Evolutionary conservation across 2,329 filamentous ascomycete genomes (phyloP).

Genomic region (Anthostomella pinea): DNA sequence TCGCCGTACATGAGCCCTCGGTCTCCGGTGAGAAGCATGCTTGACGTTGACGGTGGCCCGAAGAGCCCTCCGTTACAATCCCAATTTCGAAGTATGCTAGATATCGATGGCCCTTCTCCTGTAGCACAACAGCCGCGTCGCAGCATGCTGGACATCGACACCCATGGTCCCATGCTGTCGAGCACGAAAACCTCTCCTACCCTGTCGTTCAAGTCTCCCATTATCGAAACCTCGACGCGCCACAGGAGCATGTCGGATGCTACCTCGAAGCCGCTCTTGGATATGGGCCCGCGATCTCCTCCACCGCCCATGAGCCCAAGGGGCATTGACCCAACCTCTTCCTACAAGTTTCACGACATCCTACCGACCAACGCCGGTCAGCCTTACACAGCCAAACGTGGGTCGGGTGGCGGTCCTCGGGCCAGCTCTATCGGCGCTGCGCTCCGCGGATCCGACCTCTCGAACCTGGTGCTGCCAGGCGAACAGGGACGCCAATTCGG

Average conservation of each 20-base stretch:
- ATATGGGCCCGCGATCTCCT: slow-evolving; percentile 43
- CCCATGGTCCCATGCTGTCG: slow-evolving; percentile 33
- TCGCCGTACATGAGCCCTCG: slow-evolving; percentile 57
- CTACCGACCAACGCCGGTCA: slow-evolving; percentile 50
- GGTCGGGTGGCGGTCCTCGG: slow-evolving; percentile 26
- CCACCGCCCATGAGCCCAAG: slow-evolving; percentile 16
- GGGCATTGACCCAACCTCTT: slow-evolving; percentile 43
- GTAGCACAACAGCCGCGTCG: slow-evolving; percentile 38
- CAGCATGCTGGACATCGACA: slow-evolving; percentile 53
- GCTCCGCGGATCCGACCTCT: slow-evolving; percentile 50
- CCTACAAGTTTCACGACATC: slow-evolving; percentile 62
- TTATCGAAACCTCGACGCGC: slow-evolving; percentile 32
- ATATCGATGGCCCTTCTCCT: slow-evolving; percentile 44
- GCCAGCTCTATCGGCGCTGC: slow-evolving; percentile 50
- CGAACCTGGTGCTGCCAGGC: slow-evolving; percentile 47
- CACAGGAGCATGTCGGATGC: slow-evolving; percentile 57
- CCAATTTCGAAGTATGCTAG: slow-evolving; percentile 64
- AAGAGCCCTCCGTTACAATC: slow-evolving; percentile 42
- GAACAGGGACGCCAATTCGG: slow-evolving; percentile 42
- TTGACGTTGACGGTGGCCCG: slow-evolving; percentile 51
- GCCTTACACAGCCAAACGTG: slow-evolving; percentile 41
- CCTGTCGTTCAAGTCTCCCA: slow-evolving; percentile 35
- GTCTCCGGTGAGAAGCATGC: slow-evolving; percentile 68
- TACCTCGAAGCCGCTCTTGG: slow-evolving; percentile 41
- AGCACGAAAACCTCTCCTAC: slow-evolving; percentile 49